phyloP scores from a whole-genome alignment of 345 rosid genomes.

The Geranium rotundifolium region DNA sequence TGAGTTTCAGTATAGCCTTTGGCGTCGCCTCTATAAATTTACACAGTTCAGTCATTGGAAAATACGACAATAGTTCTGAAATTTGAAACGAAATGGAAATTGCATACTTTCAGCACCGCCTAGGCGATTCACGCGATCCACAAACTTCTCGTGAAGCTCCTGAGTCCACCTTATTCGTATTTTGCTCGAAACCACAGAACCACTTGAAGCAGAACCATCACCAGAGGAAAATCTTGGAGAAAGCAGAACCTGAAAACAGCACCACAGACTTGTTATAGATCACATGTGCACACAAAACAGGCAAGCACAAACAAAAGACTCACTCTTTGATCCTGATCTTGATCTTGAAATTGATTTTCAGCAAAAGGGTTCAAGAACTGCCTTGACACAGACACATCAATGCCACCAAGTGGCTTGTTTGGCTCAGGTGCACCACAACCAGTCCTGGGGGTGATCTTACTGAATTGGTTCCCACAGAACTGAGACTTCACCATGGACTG shows the following conservation, averaged over 20 bases:
- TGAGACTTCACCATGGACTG: constrained; percentile 16
- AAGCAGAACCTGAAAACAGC: too few species aligned
- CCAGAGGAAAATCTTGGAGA: constrained; percentile 20
- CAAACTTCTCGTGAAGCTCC: constrained; percentile 83
- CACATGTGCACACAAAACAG: neutral
- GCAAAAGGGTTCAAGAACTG: neutral
- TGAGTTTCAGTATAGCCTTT: constrained; percentile 76
- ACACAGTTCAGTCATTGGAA: neutral
- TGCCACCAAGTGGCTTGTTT: neutral
- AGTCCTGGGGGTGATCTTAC: neutral
- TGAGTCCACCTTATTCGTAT: constrained; percentile 78
- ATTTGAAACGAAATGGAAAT: too few species aligned
- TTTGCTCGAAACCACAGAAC: constrained; percentile 25
- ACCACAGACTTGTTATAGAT: too few species aligned
- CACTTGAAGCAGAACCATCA: constrained; percentile 12
- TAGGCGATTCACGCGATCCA: constrained; percentile 58
- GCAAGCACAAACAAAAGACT: neutral
- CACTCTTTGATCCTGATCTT: neutral
- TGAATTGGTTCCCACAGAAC: constrained; percentile 6
- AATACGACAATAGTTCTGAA: neutral
- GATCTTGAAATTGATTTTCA: too few species aligned
- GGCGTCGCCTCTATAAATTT: constrained; percentile 68
- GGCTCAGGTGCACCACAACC: too few species aligned
- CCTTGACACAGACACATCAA: neutral
- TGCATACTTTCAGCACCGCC: constrained; percentile 78